Conservation (phyloP, 495 filamentous ascomycete genomes). For the Pseudoneurospora amorphoporcata region DNA sequence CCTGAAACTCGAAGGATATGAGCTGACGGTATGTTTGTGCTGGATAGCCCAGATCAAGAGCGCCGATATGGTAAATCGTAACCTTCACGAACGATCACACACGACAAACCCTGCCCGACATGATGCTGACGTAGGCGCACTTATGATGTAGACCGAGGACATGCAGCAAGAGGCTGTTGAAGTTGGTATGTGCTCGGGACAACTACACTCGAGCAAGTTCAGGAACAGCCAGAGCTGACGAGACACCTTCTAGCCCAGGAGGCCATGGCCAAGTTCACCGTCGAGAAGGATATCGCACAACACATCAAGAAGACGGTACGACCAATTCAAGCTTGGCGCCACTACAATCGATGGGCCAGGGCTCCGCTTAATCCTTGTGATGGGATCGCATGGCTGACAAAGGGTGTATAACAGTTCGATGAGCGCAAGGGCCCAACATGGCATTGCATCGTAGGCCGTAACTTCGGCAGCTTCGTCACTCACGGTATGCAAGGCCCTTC, state of each 20-base stretch:
- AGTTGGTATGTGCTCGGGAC: conserved; percentile 57
- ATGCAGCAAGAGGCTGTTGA: conserved; percentile 94
- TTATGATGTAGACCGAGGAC: conserved; percentile 68
- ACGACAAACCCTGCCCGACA: neutral
- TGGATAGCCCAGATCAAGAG: conserved; percentile 83
- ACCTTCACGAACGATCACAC: conserved; percentile 1
- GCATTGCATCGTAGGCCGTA: conserved; percentile 97
- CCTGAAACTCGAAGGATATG: neutral
- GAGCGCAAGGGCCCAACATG: conserved; percentile 86
- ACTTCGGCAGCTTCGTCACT: conserved; percentile 98
- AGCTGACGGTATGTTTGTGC: conserved; percentile 1
- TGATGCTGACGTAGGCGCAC: conserved; percentile 15
- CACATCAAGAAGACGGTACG: conserved; percentile 6
- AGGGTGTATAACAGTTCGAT: conserved; percentile 54
- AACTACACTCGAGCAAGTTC: neutral
- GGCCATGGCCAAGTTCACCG: conserved; percentile 83
- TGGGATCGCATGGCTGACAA: conserved; percentile 2
- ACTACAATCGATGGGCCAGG: conserved; percentile 77
- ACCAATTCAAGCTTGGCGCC: neutral
- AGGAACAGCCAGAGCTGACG: neutral
- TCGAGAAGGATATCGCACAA: conserved; percentile 65
- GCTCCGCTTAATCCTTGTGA: conserved; percentile 15
- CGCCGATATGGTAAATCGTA: conserved; percentile 77
- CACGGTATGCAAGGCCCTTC: conserved; percentile 54
- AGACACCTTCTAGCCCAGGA: conserved; percentile 56